Evolutionary conservation across 257 asterid genomes (phyloP).

Genomic region (Solanum clarkiae): DNA sequence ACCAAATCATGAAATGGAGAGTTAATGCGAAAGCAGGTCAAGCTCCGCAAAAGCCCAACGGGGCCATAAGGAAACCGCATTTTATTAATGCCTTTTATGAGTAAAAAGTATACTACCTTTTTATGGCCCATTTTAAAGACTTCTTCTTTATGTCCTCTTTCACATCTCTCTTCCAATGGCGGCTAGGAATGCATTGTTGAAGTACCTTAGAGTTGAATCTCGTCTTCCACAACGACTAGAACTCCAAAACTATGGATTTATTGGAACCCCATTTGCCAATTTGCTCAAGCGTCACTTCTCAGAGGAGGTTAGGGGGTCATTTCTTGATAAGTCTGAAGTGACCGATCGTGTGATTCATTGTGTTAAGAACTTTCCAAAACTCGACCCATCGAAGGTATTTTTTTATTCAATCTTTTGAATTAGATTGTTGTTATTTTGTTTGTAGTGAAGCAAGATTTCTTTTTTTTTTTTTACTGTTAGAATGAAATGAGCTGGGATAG

Average conservation of each 20-base stretch:
- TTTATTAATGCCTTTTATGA: too few relatives aligned
- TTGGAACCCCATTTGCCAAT: slow-evolving; percentile 19
- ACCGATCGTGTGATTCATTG: slow-evolving; percentile 61
- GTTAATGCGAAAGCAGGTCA: too few relatives aligned
- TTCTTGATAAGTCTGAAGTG: slow-evolving; percentile 83
- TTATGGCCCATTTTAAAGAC: neutral
- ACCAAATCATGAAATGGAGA: too few relatives aligned
- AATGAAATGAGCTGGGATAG: neutral
- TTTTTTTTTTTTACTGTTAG: neutral
- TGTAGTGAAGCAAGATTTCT: neutral
- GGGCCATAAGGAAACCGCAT: too few relatives aligned
- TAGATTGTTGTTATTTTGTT: neutral
- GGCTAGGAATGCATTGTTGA: slow-evolving; percentile 56
- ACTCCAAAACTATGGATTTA: slow-evolving; percentile 17
- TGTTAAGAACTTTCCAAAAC: slow-evolving; percentile 68
- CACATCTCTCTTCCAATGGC: slow-evolving; percentile 17
- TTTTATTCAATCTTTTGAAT: neutral
- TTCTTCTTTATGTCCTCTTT: neutral
- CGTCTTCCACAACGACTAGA: slow-evolving; percentile 14
- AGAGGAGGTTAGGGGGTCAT: slow-evolving; percentile 54
- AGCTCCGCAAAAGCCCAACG: too few relatives aligned
- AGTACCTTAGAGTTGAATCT: slow-evolving; percentile 48
- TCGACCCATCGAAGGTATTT: slow-evolving; percentile 65
- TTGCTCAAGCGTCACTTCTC: slow-evolving; percentile 51
- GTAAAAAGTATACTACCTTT: neutral